Conservation (phyloP, 208 protist species). For the Crithidia sp. region DNA sequence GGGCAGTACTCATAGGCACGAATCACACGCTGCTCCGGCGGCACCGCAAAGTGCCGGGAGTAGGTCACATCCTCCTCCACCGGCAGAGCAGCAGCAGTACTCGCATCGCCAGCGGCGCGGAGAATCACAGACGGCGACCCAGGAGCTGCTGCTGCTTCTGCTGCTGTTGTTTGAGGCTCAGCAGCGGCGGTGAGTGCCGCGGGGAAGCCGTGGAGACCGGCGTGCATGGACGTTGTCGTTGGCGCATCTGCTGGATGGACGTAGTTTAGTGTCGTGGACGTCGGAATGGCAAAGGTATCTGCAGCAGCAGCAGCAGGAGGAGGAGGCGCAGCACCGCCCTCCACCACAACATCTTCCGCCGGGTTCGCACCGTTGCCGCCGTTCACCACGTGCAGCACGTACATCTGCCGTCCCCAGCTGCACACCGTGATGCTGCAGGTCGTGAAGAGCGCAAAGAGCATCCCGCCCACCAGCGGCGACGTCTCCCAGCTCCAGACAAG, state of each 20-base stretch:
- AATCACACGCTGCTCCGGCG: slow-evolving; percentile 57
- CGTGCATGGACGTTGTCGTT: neutral
- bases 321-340: neutral
- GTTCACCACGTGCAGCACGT: slow-evolving; percentile 6
- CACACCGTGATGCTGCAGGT: slow-evolving; percentile 16
- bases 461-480: slow-evolving; percentile 61
- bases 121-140: neutral
- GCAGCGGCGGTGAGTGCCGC: too few relatives aligned
- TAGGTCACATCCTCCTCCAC: slow-evolving; percentile 33
- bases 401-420: slow-evolving; percentile 26
- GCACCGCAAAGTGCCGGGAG: slow-evolving; percentile 40
- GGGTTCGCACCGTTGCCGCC: neutral
- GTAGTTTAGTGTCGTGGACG: slow-evolving; percentile 7
- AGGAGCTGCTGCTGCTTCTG: neutral
- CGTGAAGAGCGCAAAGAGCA: slow-evolving; percentile 44
- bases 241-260: neutral
- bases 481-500: slow-evolving; percentile 81
- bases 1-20: slow-evolving; percentile 69
- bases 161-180: too few relatives aligned
- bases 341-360: slow-evolving; percentile 23
- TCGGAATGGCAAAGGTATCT: neutral
- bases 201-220: too few relatives aligned
- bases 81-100: neutral
- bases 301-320: neutral
- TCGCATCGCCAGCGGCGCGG: neutral